phyloP scores from a whole-genome alignment of 2,329 filamentous ascomycete genomes.

The Ophiostoma australiae region DNA sequence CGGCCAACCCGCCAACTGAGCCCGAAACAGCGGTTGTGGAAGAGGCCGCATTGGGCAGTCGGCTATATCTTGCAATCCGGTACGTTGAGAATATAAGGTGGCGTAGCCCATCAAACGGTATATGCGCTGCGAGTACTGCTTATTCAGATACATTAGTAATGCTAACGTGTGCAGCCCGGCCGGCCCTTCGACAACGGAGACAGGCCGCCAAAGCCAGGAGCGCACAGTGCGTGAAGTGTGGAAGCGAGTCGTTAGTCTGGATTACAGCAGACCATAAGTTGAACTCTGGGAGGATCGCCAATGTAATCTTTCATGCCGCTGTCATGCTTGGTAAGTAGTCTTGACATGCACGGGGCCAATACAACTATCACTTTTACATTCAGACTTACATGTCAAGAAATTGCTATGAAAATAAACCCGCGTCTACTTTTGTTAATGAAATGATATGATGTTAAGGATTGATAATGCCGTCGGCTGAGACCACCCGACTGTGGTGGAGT shows the following conservation, averaged over 20 bases:
- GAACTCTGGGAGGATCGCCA: background rate
- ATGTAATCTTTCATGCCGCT: background rate
- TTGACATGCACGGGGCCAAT: too few relatives aligned
- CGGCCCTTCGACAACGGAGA: slow-evolving; percentile 56
- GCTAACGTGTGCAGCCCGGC: slow-evolving; percentile 43
- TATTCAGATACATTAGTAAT: too few relatives aligned
- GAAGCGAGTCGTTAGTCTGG: slow-evolving; percentile 60
- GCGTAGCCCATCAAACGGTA: background rate
- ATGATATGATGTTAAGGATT: too few relatives aligned
- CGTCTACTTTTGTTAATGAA: too few relatives aligned
- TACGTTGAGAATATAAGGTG: background rate
- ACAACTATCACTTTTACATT: too few relatives aligned
- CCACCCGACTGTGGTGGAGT: too few relatives aligned
- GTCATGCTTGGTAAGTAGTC: too few relatives aligned
- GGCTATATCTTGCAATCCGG: background rate
- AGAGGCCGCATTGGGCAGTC: background rate
- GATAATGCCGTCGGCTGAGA: too few relatives aligned
- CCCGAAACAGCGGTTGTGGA: background rate
- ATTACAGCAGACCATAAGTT: slow-evolving; percentile 45
- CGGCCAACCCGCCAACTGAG: slow-evolving; percentile 56
- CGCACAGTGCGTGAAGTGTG: slow-evolving; percentile 67
- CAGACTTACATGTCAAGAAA: too few relatives aligned
- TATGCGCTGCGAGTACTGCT: background rate
- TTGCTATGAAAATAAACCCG: too few relatives aligned
- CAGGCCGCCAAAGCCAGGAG: slow-evolving; percentile 62